phyloP scores from a whole-genome alignment of 2,329 filamentous ascomycete genomes.

The Calonectria pseudoreteaudii region DNA sequence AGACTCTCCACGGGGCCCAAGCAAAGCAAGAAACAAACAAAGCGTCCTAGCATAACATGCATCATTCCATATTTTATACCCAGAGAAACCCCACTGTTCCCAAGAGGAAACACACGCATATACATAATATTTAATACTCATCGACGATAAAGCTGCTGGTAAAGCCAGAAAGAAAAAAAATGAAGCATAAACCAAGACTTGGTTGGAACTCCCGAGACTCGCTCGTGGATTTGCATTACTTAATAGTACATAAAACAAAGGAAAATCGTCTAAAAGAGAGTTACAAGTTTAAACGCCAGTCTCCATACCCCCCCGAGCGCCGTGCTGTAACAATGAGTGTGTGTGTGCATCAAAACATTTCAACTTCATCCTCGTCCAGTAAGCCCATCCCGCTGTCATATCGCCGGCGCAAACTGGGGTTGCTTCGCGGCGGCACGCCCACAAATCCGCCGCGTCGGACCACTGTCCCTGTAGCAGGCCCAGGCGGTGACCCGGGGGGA shows the following conservation, averaged over 20 bases:
- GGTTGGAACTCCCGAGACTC: background rate
- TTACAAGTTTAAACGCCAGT: conserved; percentile 23
- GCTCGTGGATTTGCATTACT: conserved; percentile 4
- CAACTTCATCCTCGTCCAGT: conserved; percentile 64
- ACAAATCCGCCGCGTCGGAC: conserved; percentile 37
- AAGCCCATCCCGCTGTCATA: conserved; percentile 68
- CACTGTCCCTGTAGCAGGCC: conserved; percentile 26
- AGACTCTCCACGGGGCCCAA: background rate
- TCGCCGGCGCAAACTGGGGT: conserved; percentile 56
- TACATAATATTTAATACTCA: background rate
- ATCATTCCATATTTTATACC: background rate
- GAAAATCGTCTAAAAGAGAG: conserved; percentile 27
- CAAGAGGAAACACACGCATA: background rate
- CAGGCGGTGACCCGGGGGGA: conserved; percentile 21
- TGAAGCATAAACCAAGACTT: background rate
- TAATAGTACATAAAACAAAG: conserved; percentile 28
- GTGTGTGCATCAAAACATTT: conserved; percentile 38
- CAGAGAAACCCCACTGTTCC: background rate
- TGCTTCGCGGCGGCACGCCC: conserved; percentile 46
- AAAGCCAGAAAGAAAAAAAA: background rate
- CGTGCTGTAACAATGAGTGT: background rate
- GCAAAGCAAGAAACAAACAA: background rate
- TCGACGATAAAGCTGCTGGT: background rate
- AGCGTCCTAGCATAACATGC: background rate
- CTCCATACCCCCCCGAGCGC: conserved; percentile 12